phyloP scores from a whole-genome alignment of 1,139 yeast species.

The Magnusiomyces fungicola region DNA sequence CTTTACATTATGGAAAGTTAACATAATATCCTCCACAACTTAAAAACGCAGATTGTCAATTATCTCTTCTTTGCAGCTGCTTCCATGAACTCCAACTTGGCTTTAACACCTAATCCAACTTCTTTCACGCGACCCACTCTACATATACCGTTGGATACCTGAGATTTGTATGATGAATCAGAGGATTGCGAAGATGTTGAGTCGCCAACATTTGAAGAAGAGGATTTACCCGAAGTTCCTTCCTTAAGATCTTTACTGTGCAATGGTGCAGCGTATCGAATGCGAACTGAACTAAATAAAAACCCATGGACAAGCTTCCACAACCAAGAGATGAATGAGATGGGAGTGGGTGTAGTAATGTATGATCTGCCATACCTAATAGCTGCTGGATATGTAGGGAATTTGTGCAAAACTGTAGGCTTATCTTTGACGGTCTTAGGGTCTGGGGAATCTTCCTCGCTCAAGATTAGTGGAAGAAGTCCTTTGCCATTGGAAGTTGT shows the following conservation, averaged over 20 bases:
- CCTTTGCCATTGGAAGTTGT: conserved; percentile 39
- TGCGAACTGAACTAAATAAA: conserved; percentile 21
- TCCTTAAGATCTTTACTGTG: not conserved
- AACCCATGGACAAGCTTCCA: conserved; percentile 16
- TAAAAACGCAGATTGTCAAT: too few species aligned
- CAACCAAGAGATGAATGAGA: conserved; percentile 18
- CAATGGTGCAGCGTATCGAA: conserved; percentile 19
- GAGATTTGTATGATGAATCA: not conserved
- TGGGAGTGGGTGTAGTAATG: conserved; percentile 26
- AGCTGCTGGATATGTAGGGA: conserved; percentile 26
- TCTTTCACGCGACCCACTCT: conserved; percentile 1
- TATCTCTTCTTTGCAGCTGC: not conserved
- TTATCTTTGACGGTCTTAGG: conserved; percentile 7
- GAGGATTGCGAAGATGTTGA: not conserved
- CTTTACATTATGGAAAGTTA: too few species aligned
- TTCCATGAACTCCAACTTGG: conserved; percentile 1
- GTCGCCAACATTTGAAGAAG: not conserved
- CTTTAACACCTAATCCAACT: conserved; percentile 1
- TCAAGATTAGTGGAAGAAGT: conserved; percentile 25
- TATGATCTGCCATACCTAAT: conserved; percentile 30
- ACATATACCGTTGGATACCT: not conserved
- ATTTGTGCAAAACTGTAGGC: not conserved
- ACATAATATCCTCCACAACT: too few species aligned
- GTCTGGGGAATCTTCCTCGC: not conserved
- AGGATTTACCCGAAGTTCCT: not conserved